These are phyloP conservation scores for Penicillium sp. DNA, from an alignment of 2,329 filamentous ascomycete genomes.

Conservation along the genomic window DNA sequence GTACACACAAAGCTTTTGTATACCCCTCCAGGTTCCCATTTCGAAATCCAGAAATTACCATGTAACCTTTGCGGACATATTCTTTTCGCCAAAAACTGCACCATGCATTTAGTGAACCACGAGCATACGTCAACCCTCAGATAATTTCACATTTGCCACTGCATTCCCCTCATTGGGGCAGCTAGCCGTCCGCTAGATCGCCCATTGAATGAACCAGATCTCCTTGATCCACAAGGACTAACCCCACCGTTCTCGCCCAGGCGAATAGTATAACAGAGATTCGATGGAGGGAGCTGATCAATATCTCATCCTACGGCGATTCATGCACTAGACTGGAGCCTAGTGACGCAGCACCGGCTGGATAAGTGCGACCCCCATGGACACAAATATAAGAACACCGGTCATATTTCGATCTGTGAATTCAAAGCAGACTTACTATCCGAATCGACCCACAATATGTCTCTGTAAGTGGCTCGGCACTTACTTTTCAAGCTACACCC, in stretches of 20 bases:
- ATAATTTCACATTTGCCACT: not conserved
- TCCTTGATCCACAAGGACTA: not conserved
- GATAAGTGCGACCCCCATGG: not conserved
- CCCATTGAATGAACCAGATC: not conserved
- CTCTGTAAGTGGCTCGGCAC: not conserved
- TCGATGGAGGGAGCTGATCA: conserved; percentile 7
- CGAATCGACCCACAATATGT: not conserved
- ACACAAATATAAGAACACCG: not conserved
- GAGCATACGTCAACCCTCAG: not conserved
- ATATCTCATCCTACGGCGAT: not conserved
- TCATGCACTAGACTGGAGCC: not conserved
- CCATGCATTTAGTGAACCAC: too few relatives aligned
- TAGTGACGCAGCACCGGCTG: conserved; percentile 6
- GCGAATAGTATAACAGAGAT: conserved; percentile 4
- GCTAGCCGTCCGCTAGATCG: not conserved
- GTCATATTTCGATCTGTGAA: not conserved
- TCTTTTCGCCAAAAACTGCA: too few relatives aligned
- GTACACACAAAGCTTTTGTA: not conserved
- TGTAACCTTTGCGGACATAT: not conserved
- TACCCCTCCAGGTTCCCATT: not conserved
- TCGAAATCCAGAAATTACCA: not conserved
- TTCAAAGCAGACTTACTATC: not conserved
- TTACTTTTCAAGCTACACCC: not conserved
- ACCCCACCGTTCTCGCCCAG: conserved; percentile 9
- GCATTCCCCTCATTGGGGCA: not conserved